A percentile compares a stretch with the other conserved stretches of the same genome.
Evolutionary conservation across 2,329 filamentous ascomycete genomes (phyloP).

Genomic region (Geosmithia flava): DNA sequence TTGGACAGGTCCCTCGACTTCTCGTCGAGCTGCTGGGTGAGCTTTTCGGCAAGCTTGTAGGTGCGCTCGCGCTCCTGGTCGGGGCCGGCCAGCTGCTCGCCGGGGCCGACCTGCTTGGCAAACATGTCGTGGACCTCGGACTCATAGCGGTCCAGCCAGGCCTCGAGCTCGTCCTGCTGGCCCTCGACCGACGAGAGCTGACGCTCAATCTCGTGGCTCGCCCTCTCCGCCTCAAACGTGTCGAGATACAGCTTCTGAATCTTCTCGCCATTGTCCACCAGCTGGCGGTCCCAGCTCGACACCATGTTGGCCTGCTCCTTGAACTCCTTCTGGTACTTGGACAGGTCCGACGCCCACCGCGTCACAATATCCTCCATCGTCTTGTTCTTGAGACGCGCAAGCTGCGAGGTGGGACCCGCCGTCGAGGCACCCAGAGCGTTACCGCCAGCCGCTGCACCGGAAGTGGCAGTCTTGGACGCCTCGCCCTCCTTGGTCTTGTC

Average conservation of each 20-base stretch:
- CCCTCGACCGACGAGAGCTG: slow-evolving; percentile 82
- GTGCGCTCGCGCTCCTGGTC: slow-evolving; percentile 94
- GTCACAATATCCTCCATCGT: slow-evolving; percentile 99
- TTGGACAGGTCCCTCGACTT: slow-evolving; percentile 86
- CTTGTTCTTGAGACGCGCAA: slow-evolving; percentile 91
- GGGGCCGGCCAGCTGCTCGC: slow-evolving; percentile 69
- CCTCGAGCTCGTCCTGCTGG: slow-evolving; percentile 81
- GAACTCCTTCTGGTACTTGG: slow-evolving; percentile 95
- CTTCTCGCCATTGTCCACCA: slow-evolving; percentile 90
- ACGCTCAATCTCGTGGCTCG: slow-evolving; percentile 86
- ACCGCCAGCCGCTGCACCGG: slow-evolving; percentile 3
- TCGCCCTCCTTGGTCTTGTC: slow-evolving; percentile 11
- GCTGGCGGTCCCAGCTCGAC: slow-evolving; percentile 78
- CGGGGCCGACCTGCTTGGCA: slow-evolving; percentile 60
- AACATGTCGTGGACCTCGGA: slow-evolving; percentile 84
- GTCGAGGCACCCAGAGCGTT: slow-evolving; percentile 58
- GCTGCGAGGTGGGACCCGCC: slow-evolving; percentile 66
- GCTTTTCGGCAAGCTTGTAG: slow-evolving; percentile 89
- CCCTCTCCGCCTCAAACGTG: slow-evolving; percentile 87
- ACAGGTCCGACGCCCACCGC: slow-evolving; percentile 87
- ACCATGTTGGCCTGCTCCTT: slow-evolving; percentile 81
- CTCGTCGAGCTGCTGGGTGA: slow-evolving; percentile 81
- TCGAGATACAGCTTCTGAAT: slow-evolving; percentile 87
- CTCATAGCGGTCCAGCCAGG: slow-evolving; percentile 85
- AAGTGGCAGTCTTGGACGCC: slow-evolving; percentile 9